phyloP scores from a whole-genome alignment of 176 grass and related monocot species.

The Oryza brachyantha region DNA sequence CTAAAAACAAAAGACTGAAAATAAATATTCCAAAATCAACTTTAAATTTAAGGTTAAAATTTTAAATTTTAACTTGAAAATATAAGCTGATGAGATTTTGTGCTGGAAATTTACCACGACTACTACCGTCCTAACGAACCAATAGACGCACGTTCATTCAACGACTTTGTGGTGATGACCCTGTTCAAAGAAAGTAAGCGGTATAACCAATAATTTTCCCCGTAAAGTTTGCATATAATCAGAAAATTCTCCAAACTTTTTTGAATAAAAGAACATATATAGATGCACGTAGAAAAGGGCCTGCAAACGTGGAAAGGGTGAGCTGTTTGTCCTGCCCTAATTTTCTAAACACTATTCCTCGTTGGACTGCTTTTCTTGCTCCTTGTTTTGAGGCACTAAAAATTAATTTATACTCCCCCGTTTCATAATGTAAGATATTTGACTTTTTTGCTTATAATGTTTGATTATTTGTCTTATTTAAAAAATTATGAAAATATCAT shows the following conservation, averaged over 20 bases:
- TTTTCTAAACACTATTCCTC: not conserved
- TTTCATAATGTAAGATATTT: too few relatives aligned
- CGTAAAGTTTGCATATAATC: not conserved
- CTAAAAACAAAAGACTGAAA: too few relatives aligned
- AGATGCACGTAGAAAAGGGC: too few relatives aligned
- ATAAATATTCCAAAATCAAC: too few relatives aligned
- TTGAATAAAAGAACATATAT: not conserved
- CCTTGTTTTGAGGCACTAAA: too few relatives aligned
- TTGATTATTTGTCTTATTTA: too few relatives aligned
- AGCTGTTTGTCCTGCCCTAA: not conserved
- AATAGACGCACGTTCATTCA: not conserved
- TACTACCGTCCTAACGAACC: not conserved
- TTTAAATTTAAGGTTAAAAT: too few relatives aligned
- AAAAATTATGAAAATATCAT: too few relatives aligned
- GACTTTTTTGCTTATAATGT: too few relatives aligned
- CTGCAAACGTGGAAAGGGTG: not conserved
- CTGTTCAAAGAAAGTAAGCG: not conserved
- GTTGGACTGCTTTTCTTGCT: not conserved
- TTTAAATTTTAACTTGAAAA: too few relatives aligned
- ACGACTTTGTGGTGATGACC: not conserved
- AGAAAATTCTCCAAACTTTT: not conserved
- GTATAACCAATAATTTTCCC: not conserved
- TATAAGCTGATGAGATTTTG: too few relatives aligned
- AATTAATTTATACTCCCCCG: too few relatives aligned
- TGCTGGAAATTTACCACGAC: not conserved